Evolutionary conservation across 148 eudicot genomes (phyloP), one percentile per base, ranked within the genome.

Genomic region (Silene latifolia): DNA sequence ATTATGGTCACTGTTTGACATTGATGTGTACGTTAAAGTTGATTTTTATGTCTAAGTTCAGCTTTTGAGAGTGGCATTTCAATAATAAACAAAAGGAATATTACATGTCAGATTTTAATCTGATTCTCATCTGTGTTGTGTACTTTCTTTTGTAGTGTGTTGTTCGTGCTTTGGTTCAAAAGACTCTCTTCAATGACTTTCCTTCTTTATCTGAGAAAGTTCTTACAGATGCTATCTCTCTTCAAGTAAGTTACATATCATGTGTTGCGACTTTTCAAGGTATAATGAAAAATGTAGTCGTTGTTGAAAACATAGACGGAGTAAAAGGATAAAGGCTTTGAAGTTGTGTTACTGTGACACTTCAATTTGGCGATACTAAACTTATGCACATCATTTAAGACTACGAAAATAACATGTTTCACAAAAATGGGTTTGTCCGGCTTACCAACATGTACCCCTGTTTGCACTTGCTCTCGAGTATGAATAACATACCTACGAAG

Each of bases 221-320:
- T 87, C 91, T 91, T 71, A 85, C 88, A 42, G 98, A 93, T 87
- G 94, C 91, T 67, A 24, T 90, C 77, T 82, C 73, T 67, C 88
- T 93, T 81, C 92, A 89, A 90, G 92, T 89, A 80, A 63, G 76
- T 57, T 73, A n/a, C 72, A 64, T 11, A 39, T 24, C 23, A 3
- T 25, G 51, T 25, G 15, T 12, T 47, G 23, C 4, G 21, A 62
- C 61, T 46, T 7, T 24, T 39, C 24, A 51, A 67, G 44, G 29
- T 32, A 9, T 29, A 48, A 18, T 58, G 21, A 1, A 32, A 46
- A 46, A 18, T 65, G 4, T 23, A 4, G 32, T 19, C 39, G 19
- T 27, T 67, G 63, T 54, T 39, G 67, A 68, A 58, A 46, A 18
- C 66, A 44, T 13, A 14, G 35, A 32, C 35, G 35, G 35, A 32